Base-by-base conservation (phyloP, 495 filamentous ascomycete species). In the Alectoria sarmentosa region DNA sequence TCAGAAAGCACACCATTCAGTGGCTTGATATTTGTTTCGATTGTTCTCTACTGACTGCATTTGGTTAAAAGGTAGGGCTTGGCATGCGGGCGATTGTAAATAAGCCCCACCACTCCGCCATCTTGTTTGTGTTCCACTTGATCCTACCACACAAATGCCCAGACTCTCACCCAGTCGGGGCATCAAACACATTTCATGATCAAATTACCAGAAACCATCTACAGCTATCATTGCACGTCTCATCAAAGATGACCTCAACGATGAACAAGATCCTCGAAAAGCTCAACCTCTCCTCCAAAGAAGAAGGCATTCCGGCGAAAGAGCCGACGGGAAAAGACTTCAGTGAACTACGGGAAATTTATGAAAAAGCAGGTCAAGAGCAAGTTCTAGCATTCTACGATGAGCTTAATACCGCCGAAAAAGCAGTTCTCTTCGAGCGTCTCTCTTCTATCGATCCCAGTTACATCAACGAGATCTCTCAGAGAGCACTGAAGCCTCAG, bases 381-480 rank as follows among this genome's bases (percentile, higher is more conserved):
- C 94, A 99, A 52, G 90, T 99, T 48, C 91, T 98, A 73, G 80
- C 88, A 26, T 98, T 96, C 77, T 93, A 85, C 78, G 90, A 98
- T 67, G 81, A 87, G 63, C 85, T 99, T 58, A 79, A 77, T 59
- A 75, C 77, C 26, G 72, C 79, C 49, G 92, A 96, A 67, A 91
- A 96, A 76, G 84, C 85, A 39, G 76, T 81, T 10, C 83, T 99
- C 64, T 96, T 84, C 80, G 79, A 88, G 72, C 95, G 96, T 74
- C 81, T 98, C 59, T 81, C 81, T 64, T 81, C 77, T 69, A 90
- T 98, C 77, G 84, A 97, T 70, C 91, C 91, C 28, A 79, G 77
- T 64, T 83, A 88, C 77, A 88, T 92, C 82, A 92, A 96, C 78
- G 83, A 88, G 61, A 82, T 98, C 71, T 84, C 88, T 70, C 81